Evolutionary conservation across 169 alveolate genomes (phyloP), one percentile per base, ranked within the genome.

Genomic region (Condylostoma magnum): DNA sequence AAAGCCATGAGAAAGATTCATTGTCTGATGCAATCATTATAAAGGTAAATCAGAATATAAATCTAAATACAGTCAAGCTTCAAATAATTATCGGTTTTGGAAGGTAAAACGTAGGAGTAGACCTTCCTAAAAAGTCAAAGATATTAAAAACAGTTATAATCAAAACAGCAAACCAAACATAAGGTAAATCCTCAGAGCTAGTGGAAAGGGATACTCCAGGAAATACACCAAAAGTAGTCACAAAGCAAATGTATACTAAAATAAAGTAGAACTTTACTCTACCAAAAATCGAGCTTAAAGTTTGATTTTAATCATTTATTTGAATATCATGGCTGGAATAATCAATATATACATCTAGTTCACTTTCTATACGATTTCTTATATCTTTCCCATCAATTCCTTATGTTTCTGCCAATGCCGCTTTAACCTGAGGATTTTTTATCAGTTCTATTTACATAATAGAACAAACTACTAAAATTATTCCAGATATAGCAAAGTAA

Each of bases 111-210:
- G 31, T 27, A 2, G 75, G 65, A 2, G 63, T 25, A 10, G 15
- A 46, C 30, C 75, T 66, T 43, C 75, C 75, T 15, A 66, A 8
- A 6, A 47, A 6, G 33, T 66, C 75, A 43, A 41, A 66, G 0
- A 66, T 1, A 4, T 66, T 66, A 4, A 46, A 66, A 43, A 31
- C n/a, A 44, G 31, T 20, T 15, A 66, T 22, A 57, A 66, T 66
- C 66, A 66, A 31, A 43, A 50, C 48, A 8, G 30, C 8, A 31
- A 46, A 66, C 12, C 8, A 8, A 22, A 63, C 20, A 47, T 66
- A 41, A 31, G 51, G 8, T 47, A 66, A 8, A 27, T 30, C 48
- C 71, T n/a, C 33, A 18, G n/a, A 25, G 10, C 27, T 18, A 10
- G 71, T 60, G 6, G 71, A 52, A 12, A 66, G 41, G 0, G 65